phyloP scores from a whole-genome alignment of 495 filamentous ascomycete species.

The Thozetella sp. region DNA sequence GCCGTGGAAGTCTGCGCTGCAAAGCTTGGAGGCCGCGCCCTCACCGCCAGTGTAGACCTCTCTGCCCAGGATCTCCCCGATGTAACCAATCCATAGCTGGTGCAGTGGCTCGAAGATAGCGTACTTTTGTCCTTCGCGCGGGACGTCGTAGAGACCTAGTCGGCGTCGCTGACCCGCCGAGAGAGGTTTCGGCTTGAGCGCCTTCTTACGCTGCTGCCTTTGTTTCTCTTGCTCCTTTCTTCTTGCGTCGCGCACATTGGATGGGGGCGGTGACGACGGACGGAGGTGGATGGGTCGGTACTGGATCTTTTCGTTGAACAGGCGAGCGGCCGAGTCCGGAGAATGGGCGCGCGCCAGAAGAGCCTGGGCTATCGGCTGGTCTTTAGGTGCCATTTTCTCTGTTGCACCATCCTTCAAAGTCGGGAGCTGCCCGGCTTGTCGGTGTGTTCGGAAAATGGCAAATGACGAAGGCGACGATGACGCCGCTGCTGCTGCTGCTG shows the following conservation, averaged over 20 bases:
- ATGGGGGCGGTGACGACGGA: constrained; percentile 64
- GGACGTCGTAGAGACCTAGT: constrained; percentile 73
- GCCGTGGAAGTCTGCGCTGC: constrained; percentile 88
- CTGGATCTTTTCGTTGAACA: constrained; percentile 81
- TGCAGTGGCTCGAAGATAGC: constrained; percentile 76
- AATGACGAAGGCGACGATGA: constrained; percentile 1
- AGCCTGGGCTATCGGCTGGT: constrained; percentile 54
- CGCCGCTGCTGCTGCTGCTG: too few relatives aligned
- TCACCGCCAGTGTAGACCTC: constrained; percentile 44
- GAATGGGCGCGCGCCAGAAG: constrained; percentile 79
- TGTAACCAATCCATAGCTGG: constrained; percentile 80
- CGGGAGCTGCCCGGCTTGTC: too few relatives aligned
- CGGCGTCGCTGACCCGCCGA: constrained; percentile 79
- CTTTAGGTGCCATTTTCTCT: constrained; percentile 13
- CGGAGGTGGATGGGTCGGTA: constrained; percentile 80
- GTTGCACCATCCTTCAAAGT: too few relatives aligned
- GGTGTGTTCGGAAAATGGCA: too few relatives aligned
- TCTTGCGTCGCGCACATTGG: constrained; percentile 67
- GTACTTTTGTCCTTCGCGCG: constrained; percentile 68
- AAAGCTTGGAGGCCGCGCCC: constrained; percentile 63
- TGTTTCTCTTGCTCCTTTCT: constrained; percentile 56
- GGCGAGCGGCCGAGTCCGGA: constrained; percentile 62
- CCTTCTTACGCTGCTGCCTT: constrained; percentile 56
- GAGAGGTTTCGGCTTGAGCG: constrained; percentile 71
- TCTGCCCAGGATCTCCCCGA: constrained; percentile 68